Evolutionary conservation across 768 basidiomycete genomes (phyloP), one percentile per base, ranked within the genome.

Genomic region (Pleurotus salmoneostramineus): DNA sequence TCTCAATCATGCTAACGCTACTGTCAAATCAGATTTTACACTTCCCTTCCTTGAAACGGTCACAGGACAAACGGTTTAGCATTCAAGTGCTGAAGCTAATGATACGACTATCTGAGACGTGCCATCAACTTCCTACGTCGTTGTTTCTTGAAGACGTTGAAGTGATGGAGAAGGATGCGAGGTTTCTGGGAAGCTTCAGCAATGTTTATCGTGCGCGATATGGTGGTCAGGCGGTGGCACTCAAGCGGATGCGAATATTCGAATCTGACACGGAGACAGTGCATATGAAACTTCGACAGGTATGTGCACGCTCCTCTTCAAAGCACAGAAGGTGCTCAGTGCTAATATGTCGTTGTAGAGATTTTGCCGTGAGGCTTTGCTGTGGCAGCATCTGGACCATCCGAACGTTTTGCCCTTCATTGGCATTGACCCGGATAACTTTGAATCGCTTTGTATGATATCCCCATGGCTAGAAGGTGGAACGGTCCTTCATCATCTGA

Each of bases 211-310:
- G 65, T 12, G 67, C 61, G 0, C 60, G 59, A 3, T 65, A 64
- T 27, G 7, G 61, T 4, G 67, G 64, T 1, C 57, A 64, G 32
- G 55, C 63, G 4, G 66, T 70, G 10, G 69, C 68, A 8, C 56
- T 71, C 21, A 71, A 72, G 42, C 62, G 65, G 7, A 65, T 72
- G 33, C 60, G 68, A 3, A 62, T 68, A 6, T 70, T 67, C 33
- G 58, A 56, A 36, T 32, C 37, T 6, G 58, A 59, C 47, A 42
- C 45, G 27, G 43, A 50, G 17, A 32, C 52, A 11, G 52, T 40
- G 4, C 52, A 55, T 10, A 33, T 27, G 21, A 58, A 61, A 49
- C 61, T 65, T 48, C 62, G 63, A 27, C 58, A 60, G 56, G 66
- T 62, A 47, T 27, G 52, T 58, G 46, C 31, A 40, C 21, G 21